Conservation (phyloP, 176 grass and related monocot genomes). For the Paspalum notatum region DNA sequence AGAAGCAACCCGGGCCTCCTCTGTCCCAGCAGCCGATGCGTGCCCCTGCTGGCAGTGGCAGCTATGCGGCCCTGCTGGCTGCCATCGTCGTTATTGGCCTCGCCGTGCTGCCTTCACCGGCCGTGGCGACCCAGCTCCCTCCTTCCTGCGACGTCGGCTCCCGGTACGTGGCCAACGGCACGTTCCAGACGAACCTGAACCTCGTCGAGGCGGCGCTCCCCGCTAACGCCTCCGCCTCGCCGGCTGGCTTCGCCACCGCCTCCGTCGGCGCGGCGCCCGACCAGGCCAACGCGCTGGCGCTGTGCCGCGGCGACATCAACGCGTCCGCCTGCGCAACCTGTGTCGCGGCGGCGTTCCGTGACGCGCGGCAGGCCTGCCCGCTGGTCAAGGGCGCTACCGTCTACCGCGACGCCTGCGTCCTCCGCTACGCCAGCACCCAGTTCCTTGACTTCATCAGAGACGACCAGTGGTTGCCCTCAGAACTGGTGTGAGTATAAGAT, state of each 20-base stretch:
- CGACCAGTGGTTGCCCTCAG: conserved; percentile 24
- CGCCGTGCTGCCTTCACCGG: not conserved
- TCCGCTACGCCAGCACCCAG: conserved; percentile 58
- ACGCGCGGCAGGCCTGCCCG: conserved; percentile 29
- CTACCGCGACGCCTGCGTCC: conserved; percentile 47
- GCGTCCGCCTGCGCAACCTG: conserved; percentile 39
- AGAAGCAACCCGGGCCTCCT: not conserved
- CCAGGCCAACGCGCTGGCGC: conserved; percentile 40
- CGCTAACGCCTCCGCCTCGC: conserved; percentile 21
- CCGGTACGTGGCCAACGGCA: not conserved
- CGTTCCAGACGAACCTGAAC: conserved; percentile 41
- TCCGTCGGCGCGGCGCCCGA: conserved; percentile 27
- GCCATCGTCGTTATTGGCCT: not conserved
- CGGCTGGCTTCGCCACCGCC: conserved; percentile 25
- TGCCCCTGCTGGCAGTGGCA: not conserved
- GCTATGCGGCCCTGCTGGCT: not conserved
- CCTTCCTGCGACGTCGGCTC: not conserved
- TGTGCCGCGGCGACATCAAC: conserved; percentile 69
- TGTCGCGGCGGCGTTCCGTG: conserved; percentile 21
- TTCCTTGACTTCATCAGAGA: conserved; percentile 50
- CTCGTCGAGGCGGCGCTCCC: conserved; percentile 4
- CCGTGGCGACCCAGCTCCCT: not conserved
- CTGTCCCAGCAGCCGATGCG: not conserved
- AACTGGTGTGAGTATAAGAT: conserved; percentile 16
- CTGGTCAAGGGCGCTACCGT: conserved; percentile 38